These are phyloP conservation scores for Grosmannia serpens DNA, from an alignment of 2,329 filamentous ascomycete genomes.

Conservation along the genomic window DNA sequence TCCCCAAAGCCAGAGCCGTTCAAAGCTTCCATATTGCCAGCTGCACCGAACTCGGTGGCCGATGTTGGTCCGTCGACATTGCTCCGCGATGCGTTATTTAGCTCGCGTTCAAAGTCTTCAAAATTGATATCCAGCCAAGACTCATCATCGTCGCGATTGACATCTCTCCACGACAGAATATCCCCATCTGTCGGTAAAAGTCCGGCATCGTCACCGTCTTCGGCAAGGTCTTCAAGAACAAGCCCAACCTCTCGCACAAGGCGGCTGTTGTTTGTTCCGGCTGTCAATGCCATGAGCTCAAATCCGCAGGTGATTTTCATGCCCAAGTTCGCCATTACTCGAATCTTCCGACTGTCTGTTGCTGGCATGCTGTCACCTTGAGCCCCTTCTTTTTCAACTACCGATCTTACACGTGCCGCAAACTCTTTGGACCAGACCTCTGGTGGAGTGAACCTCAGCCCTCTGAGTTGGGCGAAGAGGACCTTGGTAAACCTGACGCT, in stretches of 20 bases:
- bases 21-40: background rate
- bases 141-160: constrained; percentile 64
- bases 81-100: constrained; percentile 35
- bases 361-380: background rate
- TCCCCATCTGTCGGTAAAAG: constrained; percentile 59
- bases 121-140: constrained; percentile 89
- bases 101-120: constrained; percentile 73
- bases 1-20: constrained; percentile 45
- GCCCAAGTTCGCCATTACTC: constrained; percentile 51
- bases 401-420: constrained; percentile 15
- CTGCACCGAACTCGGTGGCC: too few species aligned
- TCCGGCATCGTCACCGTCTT: constrained; percentile 48
- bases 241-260: constrained; percentile 65
- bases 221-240: constrained; percentile 61
- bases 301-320: constrained; percentile 89
- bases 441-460: constrained; percentile 67
- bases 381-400: constrained; percentile 7
- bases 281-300: constrained; percentile 68
- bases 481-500: constrained; percentile 79
- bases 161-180: constrained; percentile 56
- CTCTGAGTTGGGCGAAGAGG: constrained; percentile 80
- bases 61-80: background rate
- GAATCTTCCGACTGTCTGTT: constrained; percentile 13
- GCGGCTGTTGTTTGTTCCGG: constrained; percentile 55
- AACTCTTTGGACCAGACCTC: constrained; percentile 34